Evolutionary conservation across 352 stramenopile species (phyloP).

Genomic region (Globisporangium cederbergense): DNA sequence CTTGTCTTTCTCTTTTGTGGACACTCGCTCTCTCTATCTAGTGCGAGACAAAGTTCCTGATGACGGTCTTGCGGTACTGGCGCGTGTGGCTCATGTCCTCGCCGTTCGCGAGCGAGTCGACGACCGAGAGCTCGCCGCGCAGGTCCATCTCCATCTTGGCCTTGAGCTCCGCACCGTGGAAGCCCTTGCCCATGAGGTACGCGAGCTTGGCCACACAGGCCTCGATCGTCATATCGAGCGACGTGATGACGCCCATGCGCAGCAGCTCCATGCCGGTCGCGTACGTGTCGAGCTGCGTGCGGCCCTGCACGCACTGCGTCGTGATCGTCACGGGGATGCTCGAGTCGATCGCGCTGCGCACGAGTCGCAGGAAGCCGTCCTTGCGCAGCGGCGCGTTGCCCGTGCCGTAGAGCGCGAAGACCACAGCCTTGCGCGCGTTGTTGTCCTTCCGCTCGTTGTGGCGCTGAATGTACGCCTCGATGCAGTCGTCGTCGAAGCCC

Average conservation of each 20-base stretch:
- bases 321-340: conserved; percentile 91
- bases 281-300: conserved; percentile 92
- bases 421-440: conserved; percentile 53
- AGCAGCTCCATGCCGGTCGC: conserved; percentile 89
- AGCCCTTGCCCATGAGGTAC: conserved; percentile 93
- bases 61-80: conserved; percentile 72
- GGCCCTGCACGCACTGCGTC: conserved; percentile 93
- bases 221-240: conserved; percentile 96
- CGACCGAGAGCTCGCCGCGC: conserved; percentile 75
- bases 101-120: conserved; percentile 56
- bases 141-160: conserved; percentile 82
- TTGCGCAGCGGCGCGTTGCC: conserved; percentile 92
- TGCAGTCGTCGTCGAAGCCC: conserved; percentile 85
- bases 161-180: conserved; percentile 59
- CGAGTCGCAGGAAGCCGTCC: conserved; percentile 83
- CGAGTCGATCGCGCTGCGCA: conserved; percentile 71
- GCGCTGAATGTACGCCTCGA: conserved; percentile 73
- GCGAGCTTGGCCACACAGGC: conserved; percentile 91
- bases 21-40: conserved; percentile 17
- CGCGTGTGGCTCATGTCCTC: conserved; percentile 61
- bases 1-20: background rate
- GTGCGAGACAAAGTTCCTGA: conserved; percentile 72
- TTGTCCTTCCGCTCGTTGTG: conserved; percentile 40
- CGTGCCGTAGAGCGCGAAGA: conserved; percentile 95
- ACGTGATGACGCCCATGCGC: conserved; percentile 92